Base-by-base conservation (phyloP, 2,329 filamentous ascomycete species). In the Botrytis hyacinthi region DNA sequence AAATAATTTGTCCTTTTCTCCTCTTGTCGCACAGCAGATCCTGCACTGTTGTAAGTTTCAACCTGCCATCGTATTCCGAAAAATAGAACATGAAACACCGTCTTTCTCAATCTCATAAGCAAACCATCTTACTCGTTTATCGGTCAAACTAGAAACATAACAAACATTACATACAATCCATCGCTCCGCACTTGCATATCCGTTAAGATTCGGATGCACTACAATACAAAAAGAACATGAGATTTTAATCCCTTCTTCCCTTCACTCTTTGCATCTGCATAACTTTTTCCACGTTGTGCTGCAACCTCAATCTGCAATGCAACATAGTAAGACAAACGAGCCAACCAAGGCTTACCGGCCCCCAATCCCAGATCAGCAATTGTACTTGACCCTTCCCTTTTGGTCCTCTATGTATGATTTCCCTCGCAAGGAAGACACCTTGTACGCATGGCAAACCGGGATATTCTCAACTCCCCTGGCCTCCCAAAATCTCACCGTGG, bases 391-490 rank as follows among this genome's bases (percentile, higher is more conserved):
- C 40, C 29, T 60, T 72, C 48, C 46, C 32, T 40, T 59, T 44
- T 57, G 9, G 32, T 4, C 40, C 10, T 67, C 65, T 40, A 29
- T 40, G 32, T 42, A 14, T 40, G 32, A 32, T 59, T 37, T 71
- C 37, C 35, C 44, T 71, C 46, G 67, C 69, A 37, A 44, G 44
- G 59, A 63, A 71, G 12, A 46, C 32, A 40, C n/a, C 63, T 42
- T 37, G 42, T 29, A 22, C 71, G 63, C 71, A 73, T 73, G 71
- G 71, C 71, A 73, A 73, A 57, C 71, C 63, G 35, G 71, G 71
- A 73, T 73, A 16, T 32, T 32, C 57, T 44, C n/a, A 2, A 40
- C 42, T 37, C 42, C 42, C 44, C 22, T 32, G 10, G 40, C 37
- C 16, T 67, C 14, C 26, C 70, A 66, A 72, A 72, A 72, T 72